Base-by-base conservation (phyloP, 2,329 filamentous ascomycete genomes). In the Ophiocordyceps australis region DNA sequence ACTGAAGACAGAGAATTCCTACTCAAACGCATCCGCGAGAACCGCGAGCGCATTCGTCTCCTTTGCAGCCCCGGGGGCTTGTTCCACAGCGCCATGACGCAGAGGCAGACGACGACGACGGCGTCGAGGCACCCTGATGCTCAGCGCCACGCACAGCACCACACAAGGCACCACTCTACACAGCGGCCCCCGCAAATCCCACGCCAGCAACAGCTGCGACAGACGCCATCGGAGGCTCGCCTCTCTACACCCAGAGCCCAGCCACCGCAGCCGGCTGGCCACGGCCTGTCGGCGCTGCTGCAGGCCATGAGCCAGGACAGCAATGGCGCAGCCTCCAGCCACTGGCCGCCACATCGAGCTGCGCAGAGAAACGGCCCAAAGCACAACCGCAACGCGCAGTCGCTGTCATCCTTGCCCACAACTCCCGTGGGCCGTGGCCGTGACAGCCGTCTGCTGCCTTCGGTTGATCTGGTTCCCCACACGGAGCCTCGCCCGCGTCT, bases 21-120 rank as follows among this genome's bases (percentile, higher is more conserved):
- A 26, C 68, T 85, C 30, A 79, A 74, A 33, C 74, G 86, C 13
- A 92, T 95, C 35, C 71, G 78, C 22, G 81, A 92, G 46, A 93
- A 93, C 43, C 64, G 86, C 33, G 79, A 91, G 43, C 83, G 92
- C 42, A 73, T 92, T 38, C 78, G 80, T 30, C 65, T 66, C 42
- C 66, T 92, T 25, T 74, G 78, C 40, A 76, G 79, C 38, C 78
- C 80, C 2, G 75, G 77, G 10, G 72, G 69, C 26, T 66, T 69
- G 18, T 72, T 72, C 29, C 65, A 77, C 32, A 55, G 65, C 30
- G 60, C 70, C 30, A 52, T 74, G 31, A 72, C 68, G 3, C 71
- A 74, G 35, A 52, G 61, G 53, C 47, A 59, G 34, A 47, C 64
- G 40, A 37, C 45, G 17, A 39, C 43, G 10, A 43, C 54, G 14